These are phyloP conservation scores for Colletotrichum brevisporum DNA, from an alignment of 2,329 filamentous ascomycete species.

Conservation along the genomic window DNA sequence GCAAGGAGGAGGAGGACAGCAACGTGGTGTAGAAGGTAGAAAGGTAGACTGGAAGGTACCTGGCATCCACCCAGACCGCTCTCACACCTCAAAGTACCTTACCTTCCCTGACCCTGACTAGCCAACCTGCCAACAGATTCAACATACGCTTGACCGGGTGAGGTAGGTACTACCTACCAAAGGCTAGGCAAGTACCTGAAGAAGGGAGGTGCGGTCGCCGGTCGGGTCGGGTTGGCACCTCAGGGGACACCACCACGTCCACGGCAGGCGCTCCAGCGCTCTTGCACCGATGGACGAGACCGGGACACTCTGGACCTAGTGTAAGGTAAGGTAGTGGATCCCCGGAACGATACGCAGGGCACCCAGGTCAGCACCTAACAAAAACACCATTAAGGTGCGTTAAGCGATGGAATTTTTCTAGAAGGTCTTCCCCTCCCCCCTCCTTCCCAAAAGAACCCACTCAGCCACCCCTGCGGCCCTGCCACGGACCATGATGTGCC, in stretches of 20 bases:
- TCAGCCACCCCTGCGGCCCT: too few species aligned
- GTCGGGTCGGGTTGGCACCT: slow-evolving; percentile 1
- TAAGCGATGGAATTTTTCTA: slow-evolving; percentile 38
- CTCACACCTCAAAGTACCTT: too few species aligned
- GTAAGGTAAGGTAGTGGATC: slow-evolving; percentile 31
- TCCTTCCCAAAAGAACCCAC: not conserved
- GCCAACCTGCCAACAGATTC: too few species aligned
- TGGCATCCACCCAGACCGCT: not conserved
- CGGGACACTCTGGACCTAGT: too few species aligned
- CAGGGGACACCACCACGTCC: not conserved
- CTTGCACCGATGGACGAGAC: too few species aligned
- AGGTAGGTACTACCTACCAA: not conserved
- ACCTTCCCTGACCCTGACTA: too few species aligned
- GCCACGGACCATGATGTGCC: not conserved
- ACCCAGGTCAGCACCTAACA: slow-evolving; percentile 20
- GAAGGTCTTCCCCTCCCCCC: slow-evolving; percentile 14
- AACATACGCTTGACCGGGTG: not conserved
- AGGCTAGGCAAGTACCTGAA: not conserved
- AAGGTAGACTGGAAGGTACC: too few species aligned
- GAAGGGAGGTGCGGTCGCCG: not conserved
- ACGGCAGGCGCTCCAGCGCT: too few species aligned
- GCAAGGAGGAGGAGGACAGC: too few species aligned
- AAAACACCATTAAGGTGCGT: slow-evolving; percentile 18
- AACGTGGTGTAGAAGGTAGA: not conserved
- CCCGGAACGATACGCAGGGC: slow-evolving; percentile 26